A percentile compares a stretch with the other conserved stretches of the same genome.
Conservation (phyloP, 768 basidiomycete genomes). For the Leccinum subgranulosum region DNA sequence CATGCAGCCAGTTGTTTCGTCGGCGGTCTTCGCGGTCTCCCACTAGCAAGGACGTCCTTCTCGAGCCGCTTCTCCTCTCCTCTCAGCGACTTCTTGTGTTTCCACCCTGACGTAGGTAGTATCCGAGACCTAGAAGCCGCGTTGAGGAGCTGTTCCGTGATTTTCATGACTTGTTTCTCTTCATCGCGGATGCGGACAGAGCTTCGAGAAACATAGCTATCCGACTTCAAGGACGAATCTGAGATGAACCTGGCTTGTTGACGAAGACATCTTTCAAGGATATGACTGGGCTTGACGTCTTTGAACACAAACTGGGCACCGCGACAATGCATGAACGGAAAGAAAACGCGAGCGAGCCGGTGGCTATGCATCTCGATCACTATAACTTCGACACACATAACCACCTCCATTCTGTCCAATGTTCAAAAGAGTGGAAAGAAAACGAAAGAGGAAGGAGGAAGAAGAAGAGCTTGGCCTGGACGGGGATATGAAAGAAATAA, state of each 20-base stretch:
- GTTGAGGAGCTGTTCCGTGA: conserved; percentile 35
- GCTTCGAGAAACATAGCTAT: neutral
- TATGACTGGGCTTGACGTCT: conserved; percentile 15
- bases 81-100: conserved; percentile 32
- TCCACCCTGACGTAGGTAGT: conserved; percentile 34
- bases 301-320: conserved; percentile 15
- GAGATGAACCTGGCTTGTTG: conserved; percentile 1
- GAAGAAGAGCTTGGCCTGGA: conserved; percentile 66
- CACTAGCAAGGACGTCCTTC: conserved; percentile 15
- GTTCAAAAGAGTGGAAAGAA: conserved; percentile 80
- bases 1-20: conserved; percentile 28
- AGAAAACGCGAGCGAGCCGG: conserved; percentile 17
- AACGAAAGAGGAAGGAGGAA: conserved; percentile 54
- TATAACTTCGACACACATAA: no score
- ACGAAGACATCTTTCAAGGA: conserved; percentile 9
- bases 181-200: conserved; percentile 2
- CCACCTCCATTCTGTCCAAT: conserved; percentile 33
- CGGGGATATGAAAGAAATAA: conserved; percentile 56
- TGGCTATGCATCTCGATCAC: conserved; percentile 22
- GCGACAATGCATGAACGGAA: conserved; percentile 30
- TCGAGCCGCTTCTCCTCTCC: conserved; percentile 40
- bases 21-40: conserved; percentile 9
- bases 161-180: conserved; percentile 7
- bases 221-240: neutral
- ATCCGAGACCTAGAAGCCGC: conserved; percentile 28